Conservation (phyloP, 75 land plant species). For the Pseudotsuga menziesii region DNA sequence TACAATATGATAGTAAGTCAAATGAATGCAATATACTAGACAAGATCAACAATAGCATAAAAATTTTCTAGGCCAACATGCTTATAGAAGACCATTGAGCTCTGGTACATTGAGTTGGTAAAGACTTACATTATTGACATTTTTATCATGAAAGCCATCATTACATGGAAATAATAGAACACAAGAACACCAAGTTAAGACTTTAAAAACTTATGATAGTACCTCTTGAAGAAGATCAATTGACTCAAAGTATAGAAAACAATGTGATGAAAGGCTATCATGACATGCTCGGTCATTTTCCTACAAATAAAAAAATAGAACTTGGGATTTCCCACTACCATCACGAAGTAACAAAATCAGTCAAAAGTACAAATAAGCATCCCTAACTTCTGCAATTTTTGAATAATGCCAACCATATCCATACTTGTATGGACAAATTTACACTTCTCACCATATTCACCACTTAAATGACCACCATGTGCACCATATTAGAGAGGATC, state of each 20-base stretch:
- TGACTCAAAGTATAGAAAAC: slow-evolving; percentile 82
- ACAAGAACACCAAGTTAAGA: not conserved
- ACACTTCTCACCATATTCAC: too few relatives aligned
- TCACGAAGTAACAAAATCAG: not conserved
- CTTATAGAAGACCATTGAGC: slow-evolving; percentile 98
- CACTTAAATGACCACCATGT: too few relatives aligned
- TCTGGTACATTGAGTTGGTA: slow-evolving; percentile 35
- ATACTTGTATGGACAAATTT: too few relatives aligned
- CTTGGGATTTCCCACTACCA: not conserved
- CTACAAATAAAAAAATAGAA: slow-evolving; percentile 24
- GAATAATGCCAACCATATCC: too few relatives aligned
- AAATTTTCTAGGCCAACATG: slow-evolving; percentile 86
- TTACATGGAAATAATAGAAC: not conserved
- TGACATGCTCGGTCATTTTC: slow-evolving; percentile 99
- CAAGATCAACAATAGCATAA: slow-evolving; percentile 81
- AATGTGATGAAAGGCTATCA: slow-evolving; percentile 96
- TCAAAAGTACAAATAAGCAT: not conserved
- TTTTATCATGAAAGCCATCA: not conserved
- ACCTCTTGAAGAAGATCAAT: slow-evolving; percentile 96
- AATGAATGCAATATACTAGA: slow-evolving; percentile 46
- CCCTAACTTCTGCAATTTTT: too few relatives aligned
- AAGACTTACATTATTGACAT: not conserved
- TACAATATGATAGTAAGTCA: not conserved
- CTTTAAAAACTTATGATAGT: not conserved
- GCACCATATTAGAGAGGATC: too few relatives aligned